Evolutionary conservation across 495 filamentous ascomycete species (phyloP).

Genomic region (Lentithecium fluviatile): DNA sequence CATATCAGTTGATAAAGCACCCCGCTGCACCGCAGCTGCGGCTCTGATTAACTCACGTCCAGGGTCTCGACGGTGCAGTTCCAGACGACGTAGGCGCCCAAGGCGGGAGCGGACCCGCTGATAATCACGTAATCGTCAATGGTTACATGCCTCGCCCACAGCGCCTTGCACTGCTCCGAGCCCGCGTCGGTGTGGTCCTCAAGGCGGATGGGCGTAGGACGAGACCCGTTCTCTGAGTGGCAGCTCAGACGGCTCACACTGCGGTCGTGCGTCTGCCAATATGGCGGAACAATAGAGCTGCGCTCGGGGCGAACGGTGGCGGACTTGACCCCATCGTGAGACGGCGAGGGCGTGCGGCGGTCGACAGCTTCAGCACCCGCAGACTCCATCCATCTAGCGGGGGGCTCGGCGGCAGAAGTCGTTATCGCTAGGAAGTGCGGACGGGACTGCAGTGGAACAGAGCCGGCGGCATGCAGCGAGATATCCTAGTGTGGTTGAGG

Average conservation of each 20-base stretch:
- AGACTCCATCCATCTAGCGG: conserved; percentile 40
- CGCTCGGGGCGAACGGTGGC: conserved; percentile 15
- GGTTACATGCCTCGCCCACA: conserved; percentile 66
- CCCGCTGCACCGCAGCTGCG: conserved; percentile 5
- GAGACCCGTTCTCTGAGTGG: conserved; percentile 15
- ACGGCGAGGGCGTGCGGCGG: conserved; percentile 5
- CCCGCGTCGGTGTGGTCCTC: conserved; percentile 70
- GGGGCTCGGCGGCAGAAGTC: no score
- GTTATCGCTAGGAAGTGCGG: no score
- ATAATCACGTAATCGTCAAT: conserved; percentile 69
- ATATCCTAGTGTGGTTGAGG: conserved; percentile 13
- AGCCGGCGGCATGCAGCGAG: no score
- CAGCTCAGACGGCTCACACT: conserved; percentile 40
- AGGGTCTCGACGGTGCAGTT: conserved; percentile 68
- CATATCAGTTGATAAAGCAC: conserved; percentile 10
- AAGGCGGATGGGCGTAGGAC: conserved; percentile 56
- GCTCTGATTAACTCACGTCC: conserved; percentile 53
- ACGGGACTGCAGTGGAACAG: no score
- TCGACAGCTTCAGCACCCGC: conserved; percentile 26
- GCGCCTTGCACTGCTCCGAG: conserved; percentile 58
- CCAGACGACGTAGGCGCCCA: conserved; percentile 75
- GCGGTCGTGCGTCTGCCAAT: conserved; percentile 44
- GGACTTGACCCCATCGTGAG: conserved; percentile 14
- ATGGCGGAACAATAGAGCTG: conserved; percentile 41
- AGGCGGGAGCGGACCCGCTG: conserved; percentile 57